Evolutionary conservation across 2,329 filamentous ascomycete species (phyloP), one percentile per base, ranked within the genome.

Genomic region (Botrytis sinoallii): DNA sequence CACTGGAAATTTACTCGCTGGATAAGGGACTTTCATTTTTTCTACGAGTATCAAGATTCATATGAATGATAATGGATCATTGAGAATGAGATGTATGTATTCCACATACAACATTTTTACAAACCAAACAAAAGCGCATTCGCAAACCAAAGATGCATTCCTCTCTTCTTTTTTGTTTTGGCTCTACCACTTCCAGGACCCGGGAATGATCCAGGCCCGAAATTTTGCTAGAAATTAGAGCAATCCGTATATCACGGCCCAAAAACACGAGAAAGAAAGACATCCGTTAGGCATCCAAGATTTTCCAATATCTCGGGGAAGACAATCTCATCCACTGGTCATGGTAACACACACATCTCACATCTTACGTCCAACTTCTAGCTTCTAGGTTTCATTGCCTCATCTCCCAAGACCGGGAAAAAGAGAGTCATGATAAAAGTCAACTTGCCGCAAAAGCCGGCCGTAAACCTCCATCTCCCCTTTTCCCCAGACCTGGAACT

Each of bases 41-140:
- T 42, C 65, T 55, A 68, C 48, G 35, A 55, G 25, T 68, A 57
- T 68, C 32, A 68, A 57, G 35, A 35, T 42, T 57, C 35, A 32
- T 68, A 32, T 55, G 65, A n/a, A 68, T 68, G 65, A 68, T 68
- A 68, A 68, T 68, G 65, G 65, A 57, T 68, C 65, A 57, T 55
- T 48, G 65, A 57, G 46, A 55, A 68, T 55, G 48, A 55, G 35
- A 55, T 68, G 65, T 68, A 68, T 68, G 65, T 68, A 68, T 55
- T 68, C 65, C 65, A 55, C 32, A 68, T 55, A 55, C 65, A 40
- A 29, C 32, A 40, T 68, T 55, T 57, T 68, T 57, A 32, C n/a
- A 29, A 42, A 42, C 29, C 25, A 55, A 68, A 40, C 25, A 20
- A n/a, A 57, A 68, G 25, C 65, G 25, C 65, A 68, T n/a, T 25